A percentile compares a stretch with the other conserved stretches of the same genome.
These are phyloP conservation scores for Pseudocercospora vitis DNA, from an alignment of 2,329 filamentous ascomycete species.

Conservation along the genomic window DNA sequence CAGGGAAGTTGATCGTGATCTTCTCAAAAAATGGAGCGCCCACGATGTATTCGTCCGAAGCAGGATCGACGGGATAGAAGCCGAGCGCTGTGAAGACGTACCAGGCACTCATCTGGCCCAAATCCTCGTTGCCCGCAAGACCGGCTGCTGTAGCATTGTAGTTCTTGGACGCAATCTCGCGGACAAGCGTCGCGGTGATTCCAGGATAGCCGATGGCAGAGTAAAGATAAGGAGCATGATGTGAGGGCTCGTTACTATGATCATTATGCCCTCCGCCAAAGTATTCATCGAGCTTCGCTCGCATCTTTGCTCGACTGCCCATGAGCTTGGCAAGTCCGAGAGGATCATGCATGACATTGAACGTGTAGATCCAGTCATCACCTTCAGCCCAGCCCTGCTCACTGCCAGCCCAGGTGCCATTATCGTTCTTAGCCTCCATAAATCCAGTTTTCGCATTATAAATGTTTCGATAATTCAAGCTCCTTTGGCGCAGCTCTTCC, in stretches of 20 bases:
- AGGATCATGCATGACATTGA: constrained; percentile 51
- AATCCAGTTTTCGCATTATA: constrained; percentile 49
- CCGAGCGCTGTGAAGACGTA: constrained; percentile 51
- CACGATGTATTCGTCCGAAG: constrained; percentile 48
- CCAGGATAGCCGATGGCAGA: constrained; percentile 45
- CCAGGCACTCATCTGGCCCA: constrained; percentile 55
- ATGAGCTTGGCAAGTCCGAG: constrained; percentile 46
- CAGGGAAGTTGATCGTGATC: constrained; percentile 43
- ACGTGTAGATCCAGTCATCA: constrained; percentile 54
- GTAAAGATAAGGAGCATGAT: constrained; percentile 52
- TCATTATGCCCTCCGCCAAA: constrained; percentile 50
- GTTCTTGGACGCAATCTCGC: constrained; percentile 42
- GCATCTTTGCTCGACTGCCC: constrained; percentile 41
- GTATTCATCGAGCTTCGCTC: constrained; percentile 47
- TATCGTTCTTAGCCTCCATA: constrained; percentile 51
- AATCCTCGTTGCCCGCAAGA: constrained; percentile 50
- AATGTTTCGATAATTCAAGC: constrained; percentile 45
- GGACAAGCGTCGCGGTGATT: constrained; percentile 42
- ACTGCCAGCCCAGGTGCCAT: constrained; percentile 48
- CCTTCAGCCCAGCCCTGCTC: constrained; percentile 53
- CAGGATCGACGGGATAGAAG: constrained; percentile 51
- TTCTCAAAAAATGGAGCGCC: constrained; percentile 51
- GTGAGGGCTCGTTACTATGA: constrained; percentile 52
- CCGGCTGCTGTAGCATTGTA: constrained; percentile 51
- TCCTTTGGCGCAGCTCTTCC: constrained; percentile 38